Percentiles rank a stretch among this genome's conserved stretches.
These are phyloP conservation scores for Ceratorhiza oryzae-sativae DNA, from an alignment of 1,284 basidiomycete species.

Conservation along the genomic window DNA sequence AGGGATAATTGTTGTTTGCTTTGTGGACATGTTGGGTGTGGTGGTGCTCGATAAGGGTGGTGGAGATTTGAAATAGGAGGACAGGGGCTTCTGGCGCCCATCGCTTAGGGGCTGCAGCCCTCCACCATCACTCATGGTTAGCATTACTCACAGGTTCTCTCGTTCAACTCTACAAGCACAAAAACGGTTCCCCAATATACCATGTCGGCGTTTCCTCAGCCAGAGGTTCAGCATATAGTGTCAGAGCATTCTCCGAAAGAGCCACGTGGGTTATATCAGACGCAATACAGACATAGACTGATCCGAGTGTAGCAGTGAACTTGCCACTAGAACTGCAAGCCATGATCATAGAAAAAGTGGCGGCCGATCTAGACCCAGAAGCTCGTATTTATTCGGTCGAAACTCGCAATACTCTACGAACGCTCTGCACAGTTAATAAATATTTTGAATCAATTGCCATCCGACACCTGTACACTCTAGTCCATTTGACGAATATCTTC, in stretches of 20 bases:
- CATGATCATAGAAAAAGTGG: constrained; percentile 17
- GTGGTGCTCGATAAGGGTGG: constrained; percentile 19
- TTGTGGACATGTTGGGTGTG: constrained; percentile 17
- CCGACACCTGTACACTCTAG: constrained; percentile 20
- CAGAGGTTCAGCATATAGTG: neutral
- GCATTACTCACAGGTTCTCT: neutral
- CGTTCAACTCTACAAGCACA: neutral
- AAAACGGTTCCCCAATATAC: constrained; percentile 7
- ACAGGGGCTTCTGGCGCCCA: constrained; percentile 15
- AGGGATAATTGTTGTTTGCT: constrained; percentile 74
- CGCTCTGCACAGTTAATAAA: constrained; percentile 22
- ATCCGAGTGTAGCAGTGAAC: neutral
- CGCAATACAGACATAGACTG: neutral
- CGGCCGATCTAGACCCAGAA: neutral
- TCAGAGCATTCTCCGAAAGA: neutral
- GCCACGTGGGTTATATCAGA: neutral
- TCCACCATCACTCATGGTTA: constrained; percentile 1
- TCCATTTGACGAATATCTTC: constrained; percentile 3
- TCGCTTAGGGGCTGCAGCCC: constrained; percentile 9
- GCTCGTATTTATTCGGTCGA: constrained; percentile 6
- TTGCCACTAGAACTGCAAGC: constrained; percentile 28
- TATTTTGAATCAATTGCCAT: constrained; percentile 35
- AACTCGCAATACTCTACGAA: constrained; percentile 17
- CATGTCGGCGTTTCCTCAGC: neutral
- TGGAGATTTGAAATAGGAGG: neutral